These are phyloP conservation scores for Amniculicola lignicola DNA, from an alignment of 495 filamentous ascomycete species.

Conservation along the genomic window DNA sequence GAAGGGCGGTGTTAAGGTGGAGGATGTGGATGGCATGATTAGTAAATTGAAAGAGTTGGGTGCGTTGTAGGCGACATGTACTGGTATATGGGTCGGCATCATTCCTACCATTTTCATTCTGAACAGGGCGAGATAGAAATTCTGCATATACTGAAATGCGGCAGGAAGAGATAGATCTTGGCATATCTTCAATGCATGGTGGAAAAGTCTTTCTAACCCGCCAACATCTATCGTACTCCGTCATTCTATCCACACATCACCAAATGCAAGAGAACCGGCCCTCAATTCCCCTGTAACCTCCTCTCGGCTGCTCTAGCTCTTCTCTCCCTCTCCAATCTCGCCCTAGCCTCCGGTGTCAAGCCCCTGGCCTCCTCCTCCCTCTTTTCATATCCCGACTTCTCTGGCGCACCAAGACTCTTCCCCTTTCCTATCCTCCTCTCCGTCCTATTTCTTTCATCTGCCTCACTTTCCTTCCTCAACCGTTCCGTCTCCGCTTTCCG, in stretches of 20 bases:
- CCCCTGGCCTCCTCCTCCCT: conserved; percentile 79
- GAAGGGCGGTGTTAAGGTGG: conserved; percentile 93
- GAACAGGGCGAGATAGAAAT: too few species aligned
- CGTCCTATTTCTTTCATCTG: conserved; percentile 57
- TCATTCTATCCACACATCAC: too few species aligned
- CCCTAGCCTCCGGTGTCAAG: conserved; percentile 77
- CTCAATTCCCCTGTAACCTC: conserved; percentile 66
- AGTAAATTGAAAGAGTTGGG: conserved; percentile 92
- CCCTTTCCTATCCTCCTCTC: conserved; percentile 63
- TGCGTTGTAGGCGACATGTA: conserved; percentile 75
- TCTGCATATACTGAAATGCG: too few species aligned
- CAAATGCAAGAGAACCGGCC: too few species aligned
- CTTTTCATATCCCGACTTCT: conserved; percentile 69
- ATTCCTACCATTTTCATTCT: too few species aligned
- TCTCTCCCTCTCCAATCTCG: conserved; percentile 74
- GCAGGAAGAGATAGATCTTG: too few species aligned
- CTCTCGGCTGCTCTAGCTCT: conserved; percentile 86
- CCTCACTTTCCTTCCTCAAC: conserved; percentile 40
- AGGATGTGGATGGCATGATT: conserved; percentile 91
- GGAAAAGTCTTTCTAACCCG: too few species aligned
- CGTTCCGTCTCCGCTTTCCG: conserved; percentile 47
- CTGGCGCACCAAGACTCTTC: conserved; percentile 48
- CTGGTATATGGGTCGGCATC: too few species aligned
- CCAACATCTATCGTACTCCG: too few species aligned
- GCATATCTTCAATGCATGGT: too few species aligned